Percentiles rank a stretch among this genome's conserved stretches.
Conservation (phyloP, 2,329 filamentous ascomycete species). For the Orbilia ellipsospora region DNA sequence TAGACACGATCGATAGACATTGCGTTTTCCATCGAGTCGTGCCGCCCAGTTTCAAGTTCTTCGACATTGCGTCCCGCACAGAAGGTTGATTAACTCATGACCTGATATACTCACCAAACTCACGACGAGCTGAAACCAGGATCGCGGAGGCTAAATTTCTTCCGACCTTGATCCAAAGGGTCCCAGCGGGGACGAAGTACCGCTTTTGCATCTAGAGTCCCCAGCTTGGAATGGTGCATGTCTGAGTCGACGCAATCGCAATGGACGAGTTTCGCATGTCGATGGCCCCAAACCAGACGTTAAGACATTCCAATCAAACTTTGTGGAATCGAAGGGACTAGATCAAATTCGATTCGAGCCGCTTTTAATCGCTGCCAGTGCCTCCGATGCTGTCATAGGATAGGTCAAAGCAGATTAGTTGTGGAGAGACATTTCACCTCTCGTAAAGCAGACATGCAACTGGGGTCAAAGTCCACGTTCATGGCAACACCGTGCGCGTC, state of each 20-base stretch:
- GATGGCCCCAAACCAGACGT: too few relatives aligned
- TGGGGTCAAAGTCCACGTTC: constrained; percentile 31
- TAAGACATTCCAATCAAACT: constrained; percentile 46
- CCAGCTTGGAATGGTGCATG: neutral
- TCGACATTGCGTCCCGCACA: neutral
- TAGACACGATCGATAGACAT: constrained; percentile 32
- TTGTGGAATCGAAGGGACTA: neutral
- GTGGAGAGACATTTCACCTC: constrained; percentile 22
- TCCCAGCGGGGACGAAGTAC: constrained; percentile 4
- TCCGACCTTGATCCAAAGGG: constrained; percentile 11
- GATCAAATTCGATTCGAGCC: constrained; percentile 7
- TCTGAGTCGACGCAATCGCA: constrained; percentile 1
- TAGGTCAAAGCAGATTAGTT: constrained; percentile 34
- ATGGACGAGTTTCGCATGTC: too few relatives aligned
- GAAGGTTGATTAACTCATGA: constrained; percentile 10
- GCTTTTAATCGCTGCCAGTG: constrained; percentile 31
- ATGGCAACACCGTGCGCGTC: constrained; percentile 21
- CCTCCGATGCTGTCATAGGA: constrained; percentile 10
- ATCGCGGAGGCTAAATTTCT: constrained; percentile 21
- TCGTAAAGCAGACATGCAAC: constrained; percentile 8
- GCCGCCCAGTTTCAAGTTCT: constrained; percentile 2
- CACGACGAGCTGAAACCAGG: constrained; percentile 6
- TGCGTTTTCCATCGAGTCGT: neutral
- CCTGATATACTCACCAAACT: neutral
- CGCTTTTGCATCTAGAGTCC: too few relatives aligned